These are phyloP conservation scores for Przewalskia tangutica DNA, from an alignment of 257 asterid species.

Conservation along the genomic window DNA sequence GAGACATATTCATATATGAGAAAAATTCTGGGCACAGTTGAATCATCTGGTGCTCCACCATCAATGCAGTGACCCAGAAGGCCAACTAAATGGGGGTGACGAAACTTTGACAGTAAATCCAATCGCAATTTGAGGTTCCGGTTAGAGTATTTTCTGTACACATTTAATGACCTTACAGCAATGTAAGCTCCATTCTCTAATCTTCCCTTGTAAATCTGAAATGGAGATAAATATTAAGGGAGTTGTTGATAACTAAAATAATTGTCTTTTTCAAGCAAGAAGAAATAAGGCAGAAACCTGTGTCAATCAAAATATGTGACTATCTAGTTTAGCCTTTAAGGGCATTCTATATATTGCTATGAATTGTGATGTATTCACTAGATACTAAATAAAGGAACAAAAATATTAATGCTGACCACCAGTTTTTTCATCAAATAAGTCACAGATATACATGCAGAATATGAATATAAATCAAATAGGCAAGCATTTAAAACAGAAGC, in stretches of 20 bases:
- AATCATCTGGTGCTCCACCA: slow-evolving; percentile 58
- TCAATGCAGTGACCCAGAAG: slow-evolving; percentile 81
- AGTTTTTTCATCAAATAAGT: not conserved
- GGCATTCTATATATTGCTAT: not conserved
- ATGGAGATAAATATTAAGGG: not conserved
- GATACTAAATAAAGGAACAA: not conserved
- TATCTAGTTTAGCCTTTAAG: not conserved
- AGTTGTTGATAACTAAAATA: slow-evolving; percentile 4
- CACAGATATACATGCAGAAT: not conserved
- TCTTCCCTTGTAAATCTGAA: slow-evolving; percentile 80
- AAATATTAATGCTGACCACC: not conserved
- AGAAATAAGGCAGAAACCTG: not conserved
- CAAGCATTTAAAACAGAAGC: not conserved
- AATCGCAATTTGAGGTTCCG: slow-evolving; percentile 62
- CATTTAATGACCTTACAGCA: slow-evolving; percentile 50
- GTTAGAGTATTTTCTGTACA: slow-evolving; percentile 44
- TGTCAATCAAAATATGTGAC: not conserved
- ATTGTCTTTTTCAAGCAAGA: not conserved
- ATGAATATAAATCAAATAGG: not conserved
- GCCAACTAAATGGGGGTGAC: slow-evolving; percentile 74
- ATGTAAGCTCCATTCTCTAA: slow-evolving; percentile 55
- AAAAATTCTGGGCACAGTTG: slow-evolving; percentile 47
- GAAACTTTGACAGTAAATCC: slow-evolving; percentile 82
- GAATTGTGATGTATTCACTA: not conserved
- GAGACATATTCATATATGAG: slow-evolving; percentile 80